Base-by-base conservation (phyloP, 1,284 basidiomycete species). In the Golubevia pallescens region DNA sequence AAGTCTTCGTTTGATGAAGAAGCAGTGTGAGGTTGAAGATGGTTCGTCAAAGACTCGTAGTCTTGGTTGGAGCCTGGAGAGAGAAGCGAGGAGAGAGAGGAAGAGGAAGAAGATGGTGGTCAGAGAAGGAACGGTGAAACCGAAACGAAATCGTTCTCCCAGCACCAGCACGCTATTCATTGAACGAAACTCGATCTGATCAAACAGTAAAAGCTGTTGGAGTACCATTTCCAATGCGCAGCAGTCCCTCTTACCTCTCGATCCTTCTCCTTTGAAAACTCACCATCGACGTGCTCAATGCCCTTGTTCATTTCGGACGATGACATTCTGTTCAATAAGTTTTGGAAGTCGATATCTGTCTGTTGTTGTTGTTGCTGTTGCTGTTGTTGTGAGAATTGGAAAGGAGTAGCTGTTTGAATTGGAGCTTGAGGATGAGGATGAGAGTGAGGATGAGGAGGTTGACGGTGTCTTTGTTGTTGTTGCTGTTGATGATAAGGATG, bases 241-340 rank as follows among this genome's bases (percentile, higher is more conserved):
- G 23, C 59, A 56, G 28, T 19, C 42, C 56, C 51, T 28, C 42
- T 53, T 19, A 34, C 24, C 21, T 48, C 10, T 38, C 6, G 21
- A 21, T 60, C 59, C 59, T 60, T 51, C 23, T 55, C 53, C 60
- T 55, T 61, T 56, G 51, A 60, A 24, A 48, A 61, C 4, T 53
- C 23, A 14, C 54, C 28, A 32, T 61, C 60, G 60, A 61, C 38
- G 48, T 32, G 60, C 23, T 53, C 60, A 24, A 34, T 53, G 19
- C n/a, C n/a, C 28, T 42, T 55, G 60, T 61, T 56, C 53, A 56
- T 28, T n/a, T 61, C 60, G 54, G 54, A n/a, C n/a, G n/a, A n/a
- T n/a, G n/a, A n/a, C n/a, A n/a, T 56, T 58, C 28, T 23, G 38
- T 51, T 55, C 23, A 16, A 42, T 28, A 20, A 53, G 52, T 51